phyloP scores from a whole-genome alignment of 2,329 filamentous ascomycete genomes.

The Trichoderma polysporum region DNA sequence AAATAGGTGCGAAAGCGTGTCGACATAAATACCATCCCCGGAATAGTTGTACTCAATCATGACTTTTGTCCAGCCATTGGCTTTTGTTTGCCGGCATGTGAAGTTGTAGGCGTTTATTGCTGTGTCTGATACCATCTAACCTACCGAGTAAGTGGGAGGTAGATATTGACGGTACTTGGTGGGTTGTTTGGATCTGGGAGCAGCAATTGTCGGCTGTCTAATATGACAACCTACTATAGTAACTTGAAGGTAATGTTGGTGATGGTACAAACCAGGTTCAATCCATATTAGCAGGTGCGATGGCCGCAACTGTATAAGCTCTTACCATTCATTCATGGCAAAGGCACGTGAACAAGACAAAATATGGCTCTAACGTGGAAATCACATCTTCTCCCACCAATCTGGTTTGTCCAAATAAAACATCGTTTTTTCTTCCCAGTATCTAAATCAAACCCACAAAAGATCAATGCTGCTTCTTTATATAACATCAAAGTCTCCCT shows the following conservation, averaged over 20 bases:
- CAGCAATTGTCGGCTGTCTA: too few relatives aligned
- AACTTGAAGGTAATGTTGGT: not conserved
- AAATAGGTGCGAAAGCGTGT: conserved; percentile 16
- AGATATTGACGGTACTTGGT: too few relatives aligned
- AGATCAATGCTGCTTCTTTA: conserved; percentile 10
- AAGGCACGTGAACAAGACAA: not conserved
- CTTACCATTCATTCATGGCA: too few relatives aligned
- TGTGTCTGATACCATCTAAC: not conserved
- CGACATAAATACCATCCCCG: conserved; percentile 1
- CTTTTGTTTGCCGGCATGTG: not conserved
- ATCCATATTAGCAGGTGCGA: not conserved
- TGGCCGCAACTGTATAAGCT: not conserved
- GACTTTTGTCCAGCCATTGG: not conserved
- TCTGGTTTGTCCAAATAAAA: not conserved
- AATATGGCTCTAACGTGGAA: not conserved
- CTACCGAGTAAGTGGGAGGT: too few relatives aligned
- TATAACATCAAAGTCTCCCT: conserved; percentile 1
- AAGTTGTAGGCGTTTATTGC: not conserved
- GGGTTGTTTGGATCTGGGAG: not conserved
- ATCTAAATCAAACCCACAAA: not conserved
- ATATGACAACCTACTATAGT: not conserved
- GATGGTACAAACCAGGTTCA: not conserved
- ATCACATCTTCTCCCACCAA: not conserved
- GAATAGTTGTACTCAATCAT: conserved; percentile 11
- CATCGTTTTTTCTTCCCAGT: not conserved